Base-by-base conservation (phyloP, 768 basidiomycete species). In the Lactarius indigo region DNA sequence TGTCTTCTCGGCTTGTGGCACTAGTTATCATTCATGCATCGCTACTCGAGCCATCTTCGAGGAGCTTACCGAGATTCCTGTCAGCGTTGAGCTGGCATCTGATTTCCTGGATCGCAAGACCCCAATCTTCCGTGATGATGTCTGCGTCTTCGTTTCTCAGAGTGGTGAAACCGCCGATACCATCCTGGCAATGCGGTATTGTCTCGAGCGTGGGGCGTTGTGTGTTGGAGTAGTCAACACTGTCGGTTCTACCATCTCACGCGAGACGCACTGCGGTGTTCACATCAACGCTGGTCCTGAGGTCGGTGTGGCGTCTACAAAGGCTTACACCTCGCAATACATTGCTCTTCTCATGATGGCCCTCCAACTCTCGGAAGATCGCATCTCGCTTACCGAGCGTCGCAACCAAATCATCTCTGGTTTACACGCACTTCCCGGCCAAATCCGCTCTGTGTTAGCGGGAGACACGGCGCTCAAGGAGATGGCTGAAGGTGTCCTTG, bases 241-340 rank as follows among this genome's bases (percentile, higher is more conserved):
- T 41, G 97, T 99, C 73, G 97, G 97, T 58, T 97, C 95, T 28
- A 98, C 96, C 4, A 86, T 98, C 72, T 98, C 96, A 52, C 92
- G 96, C 74, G 95, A 98, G 80, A 95, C 96, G 3, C 97, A 99
- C 81, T 97, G 95, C 70, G 97, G 97, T 90, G 89, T 99, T 61
- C 97, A 98, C 81, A 98, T 99, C 82, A 99, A 99, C 75, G 97
- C 95, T 73, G 95, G 95, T 23, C 96, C 96, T 62, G 96, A 98
- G 82, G 95, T 99, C 70, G 96, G 97, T 84, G 97, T 99, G 66
- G 97, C 97, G 6, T 98, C 95, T 20, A 98, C 97, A 66, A 99
- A 99, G 87, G 96, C 96, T 3, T 98, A 98, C 78, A 98, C 97
- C 9, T 98, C 96, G 50, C 97, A 99, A 81, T 98, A 98, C 80